Evolutionary conservation across 345 rosid genomes (phyloP).

Genomic region (Pseudoturritis turrita): DNA sequence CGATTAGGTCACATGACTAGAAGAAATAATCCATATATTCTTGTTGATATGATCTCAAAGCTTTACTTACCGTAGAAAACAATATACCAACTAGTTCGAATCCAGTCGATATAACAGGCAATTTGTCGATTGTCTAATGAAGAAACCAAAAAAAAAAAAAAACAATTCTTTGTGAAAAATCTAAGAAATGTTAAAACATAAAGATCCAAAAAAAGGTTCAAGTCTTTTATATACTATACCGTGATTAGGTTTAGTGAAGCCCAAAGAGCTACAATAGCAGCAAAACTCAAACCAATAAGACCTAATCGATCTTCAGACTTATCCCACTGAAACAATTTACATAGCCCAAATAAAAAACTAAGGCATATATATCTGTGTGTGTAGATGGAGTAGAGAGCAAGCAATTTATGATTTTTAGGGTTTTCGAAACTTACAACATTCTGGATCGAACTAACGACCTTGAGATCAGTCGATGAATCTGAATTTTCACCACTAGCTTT

Average conservation of each 20-base stretch:
- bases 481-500: conserved; percentile 62
- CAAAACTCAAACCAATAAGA: conserved; percentile 73
- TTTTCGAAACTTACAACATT: conserved; percentile 49
- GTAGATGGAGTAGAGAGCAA: not conserved
- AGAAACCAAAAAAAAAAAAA: not conserved
- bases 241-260: conserved; percentile 61
- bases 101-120: conserved; percentile 61
- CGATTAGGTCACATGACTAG: not conserved
- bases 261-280: conserved; percentile 68
- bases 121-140: conserved; percentile 66
- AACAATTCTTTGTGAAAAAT: not conserved
- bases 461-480: conserved; percentile 60
- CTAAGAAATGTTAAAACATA: not conserved
- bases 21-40: not conserved
- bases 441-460: conserved; percentile 53
- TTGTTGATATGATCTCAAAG: not conserved
- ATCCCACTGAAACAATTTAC: conserved; percentile 53
- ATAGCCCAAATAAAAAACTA: not conserved
- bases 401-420: not conserved
- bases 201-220: not conserved
- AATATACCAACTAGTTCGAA: conserved; percentile 78
- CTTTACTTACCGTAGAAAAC: conserved; percentile 57
- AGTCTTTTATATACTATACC: conserved; percentile 34
- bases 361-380: not conserved
- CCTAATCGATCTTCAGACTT: conserved; percentile 75